Evolutionary conservation across 2,329 filamentous ascomycete genomes (phyloP).

Genomic region (Trichoderma atroviride): DNA sequence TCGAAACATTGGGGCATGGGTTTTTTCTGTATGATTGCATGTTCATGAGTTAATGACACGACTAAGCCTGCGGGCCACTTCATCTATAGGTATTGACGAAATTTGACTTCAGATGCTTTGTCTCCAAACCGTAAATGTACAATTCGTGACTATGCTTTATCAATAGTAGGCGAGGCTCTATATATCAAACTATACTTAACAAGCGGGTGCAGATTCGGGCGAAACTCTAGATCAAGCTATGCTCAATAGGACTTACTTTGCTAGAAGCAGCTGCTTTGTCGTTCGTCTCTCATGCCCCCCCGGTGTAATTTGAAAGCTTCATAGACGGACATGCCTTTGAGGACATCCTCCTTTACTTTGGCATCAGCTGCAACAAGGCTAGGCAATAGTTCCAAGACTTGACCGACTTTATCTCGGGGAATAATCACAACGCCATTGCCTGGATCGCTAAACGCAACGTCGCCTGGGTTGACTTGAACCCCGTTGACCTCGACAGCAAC

Average conservation of each 20-base stretch:
- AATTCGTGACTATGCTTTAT: slow-evolving; percentile 5
- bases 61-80: slow-evolving; percentile 28
- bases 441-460: slow-evolving; percentile 71
- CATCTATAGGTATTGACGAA: slow-evolving; percentile 25
- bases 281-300: slow-evolving; percentile 33
- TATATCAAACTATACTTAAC: background rate
- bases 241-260: slow-evolving; percentile 31
- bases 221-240: background rate
- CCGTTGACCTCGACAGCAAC: slow-evolving; percentile 49
- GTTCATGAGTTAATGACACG: slow-evolving; percentile 46
- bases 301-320: slow-evolving; percentile 67
- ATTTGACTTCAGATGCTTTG: background rate
- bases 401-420: slow-evolving; percentile 60
- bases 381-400: slow-evolving; percentile 64
- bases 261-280: background rate
- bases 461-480: slow-evolving; percentile 54
- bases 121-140: background rate
- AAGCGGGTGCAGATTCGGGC: background rate
- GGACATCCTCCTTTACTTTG: slow-evolving; percentile 66
- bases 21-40: slow-evolving; percentile 40
- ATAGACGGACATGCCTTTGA: slow-evolving; percentile 61
- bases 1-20: slow-evolving; percentile 32
- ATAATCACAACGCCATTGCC: slow-evolving; percentile 71
- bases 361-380: slow-evolving; percentile 55
- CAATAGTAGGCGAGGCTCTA: background rate